These are phyloP conservation scores for Sanghuangporus weigelae DNA, from an alignment of 1,284 basidiomycete species.

Conservation along the genomic window DNA sequence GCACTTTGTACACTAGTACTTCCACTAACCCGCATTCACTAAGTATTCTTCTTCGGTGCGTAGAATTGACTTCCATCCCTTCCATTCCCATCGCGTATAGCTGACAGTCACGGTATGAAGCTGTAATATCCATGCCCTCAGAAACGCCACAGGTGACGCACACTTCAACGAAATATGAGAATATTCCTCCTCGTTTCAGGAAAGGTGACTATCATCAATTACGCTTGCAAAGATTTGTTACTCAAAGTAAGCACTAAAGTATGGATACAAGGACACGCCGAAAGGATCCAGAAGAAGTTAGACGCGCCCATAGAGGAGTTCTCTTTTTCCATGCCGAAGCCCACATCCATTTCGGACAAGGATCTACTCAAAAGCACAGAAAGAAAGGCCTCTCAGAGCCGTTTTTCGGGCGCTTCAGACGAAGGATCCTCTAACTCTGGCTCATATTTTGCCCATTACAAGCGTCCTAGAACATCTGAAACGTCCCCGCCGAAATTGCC, in stretches of 20 bases:
- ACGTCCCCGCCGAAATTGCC: background rate
- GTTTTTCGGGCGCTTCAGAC: background rate
- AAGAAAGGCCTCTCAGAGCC: background rate
- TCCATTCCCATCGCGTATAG: background rate
- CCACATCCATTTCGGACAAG: background rate
- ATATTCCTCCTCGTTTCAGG: constrained; percentile 13
- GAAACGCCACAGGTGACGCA: constrained; percentile 13
- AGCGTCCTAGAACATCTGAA: background rate
- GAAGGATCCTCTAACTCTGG: background rate
- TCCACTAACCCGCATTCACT: background rate
- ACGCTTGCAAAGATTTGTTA: background rate
- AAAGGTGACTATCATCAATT: constrained; percentile 1
- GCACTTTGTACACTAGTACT: constrained; percentile 5
- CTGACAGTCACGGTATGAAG: background rate
- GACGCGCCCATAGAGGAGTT: constrained; percentile 4
- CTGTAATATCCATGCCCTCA: background rate
- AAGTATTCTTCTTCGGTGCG: background rate
- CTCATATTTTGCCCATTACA: background rate
- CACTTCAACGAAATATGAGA: constrained; percentile 12
- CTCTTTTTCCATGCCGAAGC: background rate
- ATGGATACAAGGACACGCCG: constrained; percentile 11
- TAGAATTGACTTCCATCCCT: background rate
- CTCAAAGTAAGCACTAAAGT: background rate
- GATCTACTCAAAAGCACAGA: background rate
- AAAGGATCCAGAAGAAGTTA: constrained; percentile 8